Conservation (phyloP, 352 stramenopile genomes). For the Phytophthora citricola region DNA sequence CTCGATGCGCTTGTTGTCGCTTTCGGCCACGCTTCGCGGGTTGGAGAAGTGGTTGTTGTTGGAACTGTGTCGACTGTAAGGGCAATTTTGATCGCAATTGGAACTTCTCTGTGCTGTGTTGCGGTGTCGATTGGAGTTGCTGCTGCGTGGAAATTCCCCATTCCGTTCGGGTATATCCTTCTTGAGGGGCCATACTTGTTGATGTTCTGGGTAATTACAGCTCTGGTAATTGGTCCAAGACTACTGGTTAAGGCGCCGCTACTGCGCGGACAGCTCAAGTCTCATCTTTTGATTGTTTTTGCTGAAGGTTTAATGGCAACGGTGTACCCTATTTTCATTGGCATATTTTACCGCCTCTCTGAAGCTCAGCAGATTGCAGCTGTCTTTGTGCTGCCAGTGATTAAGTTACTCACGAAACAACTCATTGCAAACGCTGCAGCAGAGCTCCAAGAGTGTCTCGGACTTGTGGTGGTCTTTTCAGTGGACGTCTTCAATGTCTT, state of each 20-base stretch:
- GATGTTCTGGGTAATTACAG: slow-evolving; percentile 11
- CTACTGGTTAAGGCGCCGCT: neutral
- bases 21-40: slow-evolving; percentile 13
- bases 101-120: slow-evolving; percentile 14
- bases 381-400: slow-evolving; percentile 15
- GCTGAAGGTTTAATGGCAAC: slow-evolving; percentile 21
- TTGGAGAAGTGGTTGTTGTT: slow-evolving; percentile 17
- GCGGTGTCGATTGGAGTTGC: slow-evolving; percentile 9
- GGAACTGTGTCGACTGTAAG: slow-evolving; percentile 10
- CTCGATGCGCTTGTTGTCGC: slow-evolving; percentile 16
- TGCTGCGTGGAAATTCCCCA: slow-evolving; percentile 22
- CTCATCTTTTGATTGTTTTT: slow-evolving; percentile 16
- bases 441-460: slow-evolving; percentile 31
- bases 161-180: slow-evolving; percentile 31
- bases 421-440: slow-evolving; percentile 15
- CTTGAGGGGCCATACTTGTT: slow-evolving; percentile 10
- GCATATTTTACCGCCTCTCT: slow-evolving; percentile 13
- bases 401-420: slow-evolving; percentile 32
- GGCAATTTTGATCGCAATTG: slow-evolving; percentile 3
- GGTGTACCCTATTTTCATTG: slow-evolving; percentile 28
- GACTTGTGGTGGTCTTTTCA: slow-evolving; percentile 32
- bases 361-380: slow-evolving; percentile 10
- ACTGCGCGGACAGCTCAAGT: slow-evolving; percentile 15
- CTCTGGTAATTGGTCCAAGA: slow-evolving; percentile 6
- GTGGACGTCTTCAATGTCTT: slow-evolving; percentile 43